phyloP scores from a whole-genome alignment of 768 basidiomycete genomes.

The Russula virescens region DNA sequence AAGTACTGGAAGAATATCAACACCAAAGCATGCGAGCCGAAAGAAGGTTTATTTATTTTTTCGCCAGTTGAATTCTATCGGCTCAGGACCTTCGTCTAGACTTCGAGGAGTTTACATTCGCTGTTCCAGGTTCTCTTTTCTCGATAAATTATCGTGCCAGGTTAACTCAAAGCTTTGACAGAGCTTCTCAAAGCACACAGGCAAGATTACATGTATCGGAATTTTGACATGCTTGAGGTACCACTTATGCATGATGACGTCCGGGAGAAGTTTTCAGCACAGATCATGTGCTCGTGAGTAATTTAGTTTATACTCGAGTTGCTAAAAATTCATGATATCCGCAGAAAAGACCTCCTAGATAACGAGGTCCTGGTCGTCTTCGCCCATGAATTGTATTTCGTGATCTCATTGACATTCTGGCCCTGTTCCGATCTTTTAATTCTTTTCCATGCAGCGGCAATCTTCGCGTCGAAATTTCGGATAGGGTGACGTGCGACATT shows the following conservation, averaged over 20 bases:
- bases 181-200: slow-evolving; percentile 88
- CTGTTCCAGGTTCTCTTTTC: slow-evolving; percentile 53
- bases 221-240: slow-evolving; percentile 72
- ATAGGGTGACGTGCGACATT: slow-evolving; percentile 64
- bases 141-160: background rate
- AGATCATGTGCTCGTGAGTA: slow-evolving; percentile 86
- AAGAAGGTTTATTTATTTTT: slow-evolving; percentile 49
- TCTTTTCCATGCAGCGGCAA: slow-evolving; percentile 58
- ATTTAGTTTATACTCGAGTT: background rate
- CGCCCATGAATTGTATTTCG: slow-evolving; percentile 83
- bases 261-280: slow-evolving; percentile 68
- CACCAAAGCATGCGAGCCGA: slow-evolving; percentile 75
- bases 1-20: slow-evolving; percentile 88
- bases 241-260: slow-evolving; percentile 65
- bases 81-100: slow-evolving; percentile 36
- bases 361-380: slow-evolving; percentile 78
- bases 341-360: slow-evolving; percentile 70
- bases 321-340: background rate
- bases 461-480: slow-evolving; percentile 75
- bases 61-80: background rate
- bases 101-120: slow-evolving; percentile 53
- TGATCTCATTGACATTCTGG: background rate
- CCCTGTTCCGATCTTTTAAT: slow-evolving; percentile 5
- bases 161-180: slow-evolving; percentile 26
- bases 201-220: slow-evolving; percentile 73